Evolutionary conservation across 441 rosid genomes (phyloP).

Genomic region (Mallotus repandus): DNA sequence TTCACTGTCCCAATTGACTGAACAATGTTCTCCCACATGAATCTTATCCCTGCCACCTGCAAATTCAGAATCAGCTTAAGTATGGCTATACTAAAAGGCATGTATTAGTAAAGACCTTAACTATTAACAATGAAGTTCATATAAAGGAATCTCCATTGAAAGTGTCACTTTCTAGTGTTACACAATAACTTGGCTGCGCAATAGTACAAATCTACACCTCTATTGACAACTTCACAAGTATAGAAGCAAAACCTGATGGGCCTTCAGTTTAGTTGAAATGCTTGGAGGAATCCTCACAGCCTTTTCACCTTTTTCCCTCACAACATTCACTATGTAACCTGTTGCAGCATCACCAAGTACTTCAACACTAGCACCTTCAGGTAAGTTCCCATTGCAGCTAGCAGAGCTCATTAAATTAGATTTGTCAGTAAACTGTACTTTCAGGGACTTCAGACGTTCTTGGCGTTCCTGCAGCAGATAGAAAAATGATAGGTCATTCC

Average conservation of each 20-base stretch:
- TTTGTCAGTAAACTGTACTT: conserved; percentile 67
- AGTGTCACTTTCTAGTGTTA: not conserved
- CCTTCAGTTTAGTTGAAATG: conserved; percentile 87
- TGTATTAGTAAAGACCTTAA: conserved; percentile 5
- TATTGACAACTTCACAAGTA: conserved; percentile 18
- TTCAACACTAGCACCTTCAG: conserved; percentile 68
- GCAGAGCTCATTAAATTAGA: conserved; percentile 49
- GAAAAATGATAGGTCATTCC: conserved; percentile 28
- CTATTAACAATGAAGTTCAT: not conserved
- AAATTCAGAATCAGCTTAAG: conserved; percentile 28
- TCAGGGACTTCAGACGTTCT: conserved; percentile 89
- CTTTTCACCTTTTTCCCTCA: conserved; percentile 96
- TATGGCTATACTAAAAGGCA: conserved; percentile 1
- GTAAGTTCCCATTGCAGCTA: conserved; percentile 47
- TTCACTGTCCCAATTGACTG: conserved; percentile 84
- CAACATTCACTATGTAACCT: conserved; percentile 98
- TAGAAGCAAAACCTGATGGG: conserved; percentile 77
- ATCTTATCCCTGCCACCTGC: conserved; percentile 96
- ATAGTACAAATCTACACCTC: not conserved
- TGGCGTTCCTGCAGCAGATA: conserved; percentile 83
- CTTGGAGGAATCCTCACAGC: conserved; percentile 91
- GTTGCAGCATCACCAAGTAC: conserved; percentile 82
- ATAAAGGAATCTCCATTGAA: not conserved
- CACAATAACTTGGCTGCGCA: not conserved
- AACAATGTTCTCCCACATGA: conserved; percentile 98